Base-by-base conservation (phyloP, 2,329 filamentous ascomycete species). In the Rhytidhysteron rufulum region DNA sequence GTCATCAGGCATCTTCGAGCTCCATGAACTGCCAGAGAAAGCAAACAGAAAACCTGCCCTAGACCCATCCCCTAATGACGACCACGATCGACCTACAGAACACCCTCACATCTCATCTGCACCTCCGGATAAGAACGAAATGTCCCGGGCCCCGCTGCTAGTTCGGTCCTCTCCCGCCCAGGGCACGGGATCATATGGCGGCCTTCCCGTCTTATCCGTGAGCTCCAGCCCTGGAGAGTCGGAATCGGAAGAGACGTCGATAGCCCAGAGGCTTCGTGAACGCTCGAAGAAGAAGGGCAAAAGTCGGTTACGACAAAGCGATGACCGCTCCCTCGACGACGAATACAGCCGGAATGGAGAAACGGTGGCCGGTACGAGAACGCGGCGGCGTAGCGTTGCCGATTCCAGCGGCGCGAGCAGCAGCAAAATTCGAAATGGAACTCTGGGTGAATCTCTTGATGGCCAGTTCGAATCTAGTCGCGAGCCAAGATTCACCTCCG, bases 111-210 rank as follows among this genome's bases (percentile, higher is more conserved):
- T 49, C 20, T 39, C 34, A 44, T 33, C 45, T 42, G 45, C 42
- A 39, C 43, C 47, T 37, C 42, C 42, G 37, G 42, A 45, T 40
- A 42, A 53, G 45, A 47, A 39, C 42, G 44, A 52, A 29, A 75
- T 74, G 71, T 74, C 72, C 44, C 68, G 67, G 58, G 67, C 73
- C 46, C 78, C 78, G 43, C 72, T 82, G 42, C 66, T 83, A 39
- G 64, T 80, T 58, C 75, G 77, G 44, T 78, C 78, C 36, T 78
- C 78, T 48, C 78, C 79, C 31, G 77, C 76, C 24, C 73, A 77
- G 57, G 79, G 77, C 41, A 80, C 77, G 25, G 75, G 77, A 17
- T 80, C 78, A 13, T 83, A 83, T 58, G 79, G 79, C 40, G 77
- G 77, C 4, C 70, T 78, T 17, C 77, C 75, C 4, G 53, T 75